Percentiles rank a stretch among this genome's conserved stretches.
phyloP scores from a whole-genome alignment of 2,329 filamentous ascomycete species.

The Aspergillus awamori region DNA sequence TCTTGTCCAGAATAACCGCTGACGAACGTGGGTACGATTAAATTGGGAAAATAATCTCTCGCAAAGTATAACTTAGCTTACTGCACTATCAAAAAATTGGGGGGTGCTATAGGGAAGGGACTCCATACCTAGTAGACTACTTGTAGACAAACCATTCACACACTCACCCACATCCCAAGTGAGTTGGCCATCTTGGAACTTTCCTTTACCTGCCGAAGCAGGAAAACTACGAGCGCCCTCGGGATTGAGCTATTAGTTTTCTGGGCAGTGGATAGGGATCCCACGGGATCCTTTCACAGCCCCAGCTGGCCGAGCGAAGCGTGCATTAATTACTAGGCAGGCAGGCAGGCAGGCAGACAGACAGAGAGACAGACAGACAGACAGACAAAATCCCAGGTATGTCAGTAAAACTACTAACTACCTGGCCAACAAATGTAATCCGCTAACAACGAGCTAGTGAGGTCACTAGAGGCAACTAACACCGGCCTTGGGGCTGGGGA shows the following conservation, averaged over 20 bases:
- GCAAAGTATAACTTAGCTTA: no score
- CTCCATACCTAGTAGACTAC: no score
- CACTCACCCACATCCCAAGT: background rate
- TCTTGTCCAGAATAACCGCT: background rate
- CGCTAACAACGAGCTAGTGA: conserved; percentile 15
- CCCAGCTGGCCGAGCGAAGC: background rate
- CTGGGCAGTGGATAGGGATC: background rate
- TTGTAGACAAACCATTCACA: no score
- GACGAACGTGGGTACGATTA: background rate
- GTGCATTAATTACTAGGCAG: background rate
- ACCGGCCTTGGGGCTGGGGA: conserved; percentile 21
- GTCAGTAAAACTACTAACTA: background rate
- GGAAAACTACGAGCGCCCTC: background rate
- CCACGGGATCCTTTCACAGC: conserved; percentile 3
- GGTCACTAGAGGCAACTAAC: conserved; percentile 21
- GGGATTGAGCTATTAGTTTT: background rate
- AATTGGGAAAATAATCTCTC: background rate
- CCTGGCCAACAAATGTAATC: conserved; percentile 3
- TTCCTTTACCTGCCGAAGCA: background rate
- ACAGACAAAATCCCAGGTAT: background rate
- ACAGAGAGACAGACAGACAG: background rate
- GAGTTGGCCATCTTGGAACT: background rate
- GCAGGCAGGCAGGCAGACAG: background rate
- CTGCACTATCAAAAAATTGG: no score
- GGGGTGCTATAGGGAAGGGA: no score